Evolutionary conservation across 768 basidiomycete species (phyloP).

Genomic region (Xerocomus potaroensis): DNA sequence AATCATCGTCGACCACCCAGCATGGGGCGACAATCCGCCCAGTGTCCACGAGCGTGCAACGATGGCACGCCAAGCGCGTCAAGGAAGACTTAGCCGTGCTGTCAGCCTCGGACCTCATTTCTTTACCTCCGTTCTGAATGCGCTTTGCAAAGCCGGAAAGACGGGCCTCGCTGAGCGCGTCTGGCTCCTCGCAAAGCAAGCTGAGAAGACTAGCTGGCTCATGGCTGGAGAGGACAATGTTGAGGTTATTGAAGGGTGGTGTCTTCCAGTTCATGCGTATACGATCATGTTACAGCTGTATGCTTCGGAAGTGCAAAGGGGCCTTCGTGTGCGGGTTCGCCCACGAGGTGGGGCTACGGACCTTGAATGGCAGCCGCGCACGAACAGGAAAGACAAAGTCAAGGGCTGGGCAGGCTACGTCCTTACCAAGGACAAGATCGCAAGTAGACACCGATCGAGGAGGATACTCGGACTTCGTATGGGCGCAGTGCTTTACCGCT

Average conservation of each 20-base stretch:
- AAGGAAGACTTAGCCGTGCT: constrained; percentile 38
- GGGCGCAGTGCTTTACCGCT: constrained; percentile 31
- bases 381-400: constrained; percentile 18
- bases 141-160: constrained; percentile 51
- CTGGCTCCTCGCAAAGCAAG: constrained; percentile 57
- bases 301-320: constrained; percentile 39
- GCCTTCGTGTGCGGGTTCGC: constrained; percentile 12
- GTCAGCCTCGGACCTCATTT: constrained; percentile 55
- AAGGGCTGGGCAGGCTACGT: constrained; percentile 36
- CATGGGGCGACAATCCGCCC: constrained; percentile 31
- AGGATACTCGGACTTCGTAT: constrained; percentile 28
- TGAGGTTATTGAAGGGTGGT: constrained; percentile 48
- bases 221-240: constrained; percentile 17
- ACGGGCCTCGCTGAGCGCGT: constrained; percentile 57
- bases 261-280: constrained; percentile 61
- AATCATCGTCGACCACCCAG: constrained; percentile 34
- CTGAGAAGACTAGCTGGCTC: constrained; percentile 53
- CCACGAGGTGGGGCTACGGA: constrained; percentile 5
- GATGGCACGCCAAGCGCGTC: constrained; percentile 23
- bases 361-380: constrained; percentile 15
- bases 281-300: constrained; percentile 69
- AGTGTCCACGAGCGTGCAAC: constrained; percentile 22
- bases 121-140: constrained; percentile 56
- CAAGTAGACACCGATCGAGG: constrained; percentile 22
- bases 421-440: constrained; percentile 19